phyloP scores from a whole-genome alignment of 306 rosid genomes.

The Prunus persica region Prunus_persica_NCBIv2 NC_034010.1:24569501-24570000 shows the following conservation, averaged over 20 bases:
- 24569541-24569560: slow-evolving; percentile 46
- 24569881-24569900: not conserved
- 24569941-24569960: not conserved
- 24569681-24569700: not conserved
- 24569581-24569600: not conserved
- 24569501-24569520: slow-evolving; percentile 43
- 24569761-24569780: not conserved
- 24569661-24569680: not conserved
- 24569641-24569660: not conserved
- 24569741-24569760: not conserved
- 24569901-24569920: not conserved
- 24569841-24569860: too few relatives aligned
- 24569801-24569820: not conserved
- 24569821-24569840: too few relatives aligned
- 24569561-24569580: not conserved
- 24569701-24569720: not conserved
- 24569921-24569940: not conserved
- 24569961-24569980: not conserved
- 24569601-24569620: slow-evolving; percentile 10
- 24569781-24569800: not conserved
- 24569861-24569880: not conserved
- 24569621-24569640: slow-evolving; percentile 9
- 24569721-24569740: not conserved
- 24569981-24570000: not conserved
- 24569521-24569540: slow-evolving; percentile 44